A percentile compares a stretch with the other conserved stretches of the same genome.
Conservation (phyloP, 805 yeast genomes). For the Starmerella davenportii region DNA sequence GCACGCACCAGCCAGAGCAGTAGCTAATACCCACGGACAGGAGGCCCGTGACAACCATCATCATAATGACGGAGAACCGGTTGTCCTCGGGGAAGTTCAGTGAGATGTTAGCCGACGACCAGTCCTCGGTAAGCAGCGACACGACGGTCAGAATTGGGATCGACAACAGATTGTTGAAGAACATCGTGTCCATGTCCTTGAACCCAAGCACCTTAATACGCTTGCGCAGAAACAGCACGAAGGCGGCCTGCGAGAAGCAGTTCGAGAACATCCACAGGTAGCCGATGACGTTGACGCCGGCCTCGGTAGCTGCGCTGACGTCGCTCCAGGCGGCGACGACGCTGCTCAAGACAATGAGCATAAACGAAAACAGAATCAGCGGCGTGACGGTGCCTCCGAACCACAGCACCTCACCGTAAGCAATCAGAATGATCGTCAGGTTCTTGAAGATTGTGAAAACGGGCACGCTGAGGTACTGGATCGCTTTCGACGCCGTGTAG, state of each 20-base stretch:
- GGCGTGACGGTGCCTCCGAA: constrained; percentile 83
- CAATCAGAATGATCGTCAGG: constrained; percentile 86
- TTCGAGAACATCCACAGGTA: constrained; percentile 94
- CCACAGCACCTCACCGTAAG: constrained; percentile 96
- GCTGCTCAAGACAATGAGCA: constrained; percentile 88
- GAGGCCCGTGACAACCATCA: constrained; percentile 84
- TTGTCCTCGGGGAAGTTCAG: constrained; percentile 61
- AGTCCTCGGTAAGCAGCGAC: constrained; percentile 73
- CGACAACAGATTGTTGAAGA: constrained; percentile 85
- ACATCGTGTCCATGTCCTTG: constrained; percentile 88
- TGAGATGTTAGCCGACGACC: constrained; percentile 66
- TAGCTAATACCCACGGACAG: constrained; percentile 94
- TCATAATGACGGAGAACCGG: constrained; percentile 49
- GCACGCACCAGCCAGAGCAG: constrained; percentile 99
- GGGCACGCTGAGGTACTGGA: constrained; percentile 80
- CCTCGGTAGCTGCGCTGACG: constrained; percentile 24
- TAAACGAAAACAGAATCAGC: constrained; percentile 76
- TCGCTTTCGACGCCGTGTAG: constrained; percentile 88
- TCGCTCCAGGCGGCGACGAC: constrained; percentile 91
- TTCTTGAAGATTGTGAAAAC: constrained; percentile 97
- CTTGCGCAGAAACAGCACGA: constrained; percentile 89
- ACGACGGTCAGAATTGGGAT: constrained; percentile 69
- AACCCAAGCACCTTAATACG: constrained; percentile 93
- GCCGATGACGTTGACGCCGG: constrained; percentile 29
- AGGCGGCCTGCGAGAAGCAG: constrained; percentile 86